These are phyloP conservation scores for Blastomyces parvus DNA, from an alignment of 2,329 filamentous ascomycete species.

Conservation along the genomic window DNA sequence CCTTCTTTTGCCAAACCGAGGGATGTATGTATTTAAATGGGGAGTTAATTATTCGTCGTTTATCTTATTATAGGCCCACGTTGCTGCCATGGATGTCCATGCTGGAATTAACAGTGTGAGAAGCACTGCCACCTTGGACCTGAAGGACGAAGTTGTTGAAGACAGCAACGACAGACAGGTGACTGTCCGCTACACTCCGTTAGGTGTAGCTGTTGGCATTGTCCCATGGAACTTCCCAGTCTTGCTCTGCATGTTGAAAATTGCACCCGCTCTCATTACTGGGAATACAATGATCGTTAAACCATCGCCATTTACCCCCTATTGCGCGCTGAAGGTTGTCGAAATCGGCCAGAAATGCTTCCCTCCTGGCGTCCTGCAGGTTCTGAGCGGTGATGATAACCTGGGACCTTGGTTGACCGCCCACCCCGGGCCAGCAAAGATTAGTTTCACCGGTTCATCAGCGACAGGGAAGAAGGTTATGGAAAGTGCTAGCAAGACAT, in stretches of 20 bases:
- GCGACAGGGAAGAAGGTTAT: conserved; percentile 44
- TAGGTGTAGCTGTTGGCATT: conserved; percentile 44
- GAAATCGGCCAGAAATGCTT: conserved; percentile 43
- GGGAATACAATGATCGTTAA: conserved; percentile 50
- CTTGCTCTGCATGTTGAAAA: conserved; percentile 41
- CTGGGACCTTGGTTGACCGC: conserved; percentile 46
- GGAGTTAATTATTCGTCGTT: neutral
- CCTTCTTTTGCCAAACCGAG: neutral
- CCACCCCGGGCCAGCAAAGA: conserved; percentile 48
- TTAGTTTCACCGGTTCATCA: conserved; percentile 51
- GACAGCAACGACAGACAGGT: conserved; percentile 36
- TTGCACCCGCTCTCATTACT: conserved; percentile 42
- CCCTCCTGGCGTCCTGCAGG: conserved; percentile 49
- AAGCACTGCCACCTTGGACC: conserved; percentile 22
- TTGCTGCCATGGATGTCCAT: conserved; percentile 22
- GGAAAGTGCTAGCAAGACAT: conserved; percentile 41
- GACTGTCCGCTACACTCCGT: conserved; percentile 29
- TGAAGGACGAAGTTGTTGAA: conserved; percentile 41
- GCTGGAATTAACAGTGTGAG: conserved; percentile 18
- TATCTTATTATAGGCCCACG: conserved; percentile 14
- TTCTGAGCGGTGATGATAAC: conserved; percentile 45
- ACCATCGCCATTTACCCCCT: conserved; percentile 47
- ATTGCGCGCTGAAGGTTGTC: conserved; percentile 43
- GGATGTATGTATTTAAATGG: neutral
- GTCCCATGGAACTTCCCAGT: conserved; percentile 51